A percentile compares a stretch with the other conserved stretches of the same genome.
phyloP scores from a whole-genome alignment of 768 basidiomycete species.

The Russula sp. region DNA sequence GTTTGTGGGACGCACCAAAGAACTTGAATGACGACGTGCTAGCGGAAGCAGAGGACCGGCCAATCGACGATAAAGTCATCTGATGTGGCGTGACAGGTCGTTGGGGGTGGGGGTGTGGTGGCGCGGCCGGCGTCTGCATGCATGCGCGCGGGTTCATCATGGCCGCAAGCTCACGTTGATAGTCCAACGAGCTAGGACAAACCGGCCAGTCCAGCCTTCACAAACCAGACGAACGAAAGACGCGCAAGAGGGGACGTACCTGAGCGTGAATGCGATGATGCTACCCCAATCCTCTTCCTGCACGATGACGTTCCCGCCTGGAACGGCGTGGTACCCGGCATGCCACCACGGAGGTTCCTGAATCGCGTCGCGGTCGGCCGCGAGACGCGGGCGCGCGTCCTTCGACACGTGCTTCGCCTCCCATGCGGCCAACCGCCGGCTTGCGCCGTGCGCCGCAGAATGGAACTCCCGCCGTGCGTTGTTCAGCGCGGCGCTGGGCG shows the following conservation, averaged over 20 bases:
- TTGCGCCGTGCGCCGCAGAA: constrained; percentile 46
- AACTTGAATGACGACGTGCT: constrained; percentile 42
- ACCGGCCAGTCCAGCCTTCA: neutral
- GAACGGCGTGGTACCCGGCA: constrained; percentile 52
- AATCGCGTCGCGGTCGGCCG: constrained; percentile 24
- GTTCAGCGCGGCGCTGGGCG: constrained; percentile 46
- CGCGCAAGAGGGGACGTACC: constrained; percentile 42
- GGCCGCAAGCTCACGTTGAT: constrained; percentile 38
- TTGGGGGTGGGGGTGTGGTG: neutral
- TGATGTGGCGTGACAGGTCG: constrained; percentile 7
- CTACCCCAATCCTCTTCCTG: constrained; percentile 72
- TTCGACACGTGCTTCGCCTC: constrained; percentile 54
- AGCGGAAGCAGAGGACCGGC: constrained; percentile 26
- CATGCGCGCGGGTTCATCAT: constrained; percentile 23
- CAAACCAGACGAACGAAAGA: neutral
- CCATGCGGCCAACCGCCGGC: constrained; percentile 54
- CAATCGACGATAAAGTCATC: constrained; percentile 21
- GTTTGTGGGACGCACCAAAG: constrained; percentile 40
- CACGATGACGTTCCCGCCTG: constrained; percentile 59
- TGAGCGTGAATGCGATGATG: constrained; percentile 70
- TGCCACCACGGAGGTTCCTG: constrained; percentile 66
- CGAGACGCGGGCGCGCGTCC: constrained; percentile 22
- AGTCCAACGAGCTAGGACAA: constrained; percentile 49
- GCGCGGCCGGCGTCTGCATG: neutral
- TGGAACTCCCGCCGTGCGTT: constrained; percentile 57